Conservation (phyloP, 768 basidiomycete genomes). For the Tylopilus sp. region DNA sequence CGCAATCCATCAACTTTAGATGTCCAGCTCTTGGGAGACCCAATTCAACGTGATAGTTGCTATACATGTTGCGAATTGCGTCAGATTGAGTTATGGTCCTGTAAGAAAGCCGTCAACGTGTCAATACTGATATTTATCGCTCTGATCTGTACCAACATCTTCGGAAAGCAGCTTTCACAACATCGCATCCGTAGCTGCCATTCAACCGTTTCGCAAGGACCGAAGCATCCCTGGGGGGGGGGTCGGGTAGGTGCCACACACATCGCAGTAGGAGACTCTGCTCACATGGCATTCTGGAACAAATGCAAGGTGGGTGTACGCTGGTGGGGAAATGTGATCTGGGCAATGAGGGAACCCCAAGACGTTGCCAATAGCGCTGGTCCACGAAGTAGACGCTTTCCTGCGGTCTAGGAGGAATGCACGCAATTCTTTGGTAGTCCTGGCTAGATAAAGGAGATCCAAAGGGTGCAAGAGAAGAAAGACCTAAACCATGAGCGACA, state of each 20-base stretch:
- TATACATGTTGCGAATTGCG: too few relatives aligned
- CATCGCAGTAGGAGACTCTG: not conserved
- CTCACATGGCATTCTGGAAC: constrained; percentile 30
- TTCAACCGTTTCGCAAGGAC: constrained; percentile 10
- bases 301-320: constrained; percentile 30
- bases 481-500: constrained; percentile 3
- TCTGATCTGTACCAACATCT: constrained; percentile 5
- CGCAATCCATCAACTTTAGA: too few relatives aligned
- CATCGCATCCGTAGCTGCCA: constrained; percentile 15
- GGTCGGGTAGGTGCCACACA: not conserved
- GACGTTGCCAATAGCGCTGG: constrained; percentile 19
- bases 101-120: not conserved
- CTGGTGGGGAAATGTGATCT: constrained; percentile 26
- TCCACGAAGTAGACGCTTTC: constrained; percentile 24
- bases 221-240: constrained; percentile 8
- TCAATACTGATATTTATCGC: not conserved
- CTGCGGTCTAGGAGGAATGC: constrained; percentile 22
- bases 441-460: constrained; percentile 32
- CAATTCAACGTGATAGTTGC: too few relatives aligned
- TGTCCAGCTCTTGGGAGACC: too few relatives aligned
- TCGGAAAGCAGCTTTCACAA: constrained; percentile 3
- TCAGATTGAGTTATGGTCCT: too few relatives aligned
- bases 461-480: constrained; percentile 29
- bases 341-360: constrained; percentile 26
- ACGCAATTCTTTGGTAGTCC: constrained; percentile 30